phyloP scores from a whole-genome alignment of 2,329 filamentous ascomycete genomes.

The Colletotrichum cereale region DNA sequence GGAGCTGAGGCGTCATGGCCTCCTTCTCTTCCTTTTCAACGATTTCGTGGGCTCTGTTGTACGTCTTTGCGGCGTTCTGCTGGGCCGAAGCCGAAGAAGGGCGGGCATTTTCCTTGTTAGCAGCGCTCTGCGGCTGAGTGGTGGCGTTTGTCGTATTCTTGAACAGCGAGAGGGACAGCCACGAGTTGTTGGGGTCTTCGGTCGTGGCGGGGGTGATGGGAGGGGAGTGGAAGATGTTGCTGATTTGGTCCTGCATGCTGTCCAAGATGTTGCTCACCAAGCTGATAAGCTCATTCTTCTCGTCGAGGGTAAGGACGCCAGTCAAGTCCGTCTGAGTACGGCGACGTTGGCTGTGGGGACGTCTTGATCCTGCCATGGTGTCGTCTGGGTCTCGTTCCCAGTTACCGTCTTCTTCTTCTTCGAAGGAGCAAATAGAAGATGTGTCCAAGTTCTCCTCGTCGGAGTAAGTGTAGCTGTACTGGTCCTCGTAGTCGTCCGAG shows the following conservation, averaged over 20 bases:
- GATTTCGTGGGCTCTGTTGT: constrained; percentile 46
- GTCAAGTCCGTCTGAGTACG: constrained; percentile 60
- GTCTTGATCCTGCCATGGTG: constrained; percentile 34
- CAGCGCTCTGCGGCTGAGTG: constrained; percentile 27
- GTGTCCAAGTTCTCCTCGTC: constrained; percentile 36
- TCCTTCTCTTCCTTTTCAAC: constrained; percentile 50
- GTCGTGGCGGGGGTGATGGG: constrained; percentile 49
- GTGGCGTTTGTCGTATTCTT: constrained; percentile 35
- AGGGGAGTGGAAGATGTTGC: constrained; percentile 64
- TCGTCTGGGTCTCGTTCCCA: constrained; percentile 34
- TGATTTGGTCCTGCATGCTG: constrained; percentile 65
- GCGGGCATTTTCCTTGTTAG: constrained; percentile 29
- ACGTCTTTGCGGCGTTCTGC: constrained; percentile 42
- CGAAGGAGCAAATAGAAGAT: constrained; percentile 38
- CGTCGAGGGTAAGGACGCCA: constrained; percentile 59
- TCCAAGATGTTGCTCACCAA: constrained; percentile 67
- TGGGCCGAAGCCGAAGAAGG: constrained; percentile 31
- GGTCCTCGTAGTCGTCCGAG: constrained; percentile 32
- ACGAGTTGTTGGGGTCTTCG: constrained; percentile 50
- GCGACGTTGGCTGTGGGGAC: constrained; percentile 31
- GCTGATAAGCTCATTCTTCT: constrained; percentile 65
- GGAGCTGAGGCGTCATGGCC: constrained; percentile 42
- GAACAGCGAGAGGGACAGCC: constrained; percentile 52
- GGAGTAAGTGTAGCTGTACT: constrained; percentile 34
- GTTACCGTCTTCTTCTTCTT: constrained; percentile 38